Evolutionary conservation across 352 stramenopile genomes (phyloP).

Genomic region (Phytophthora chlamydospora): DNA sequence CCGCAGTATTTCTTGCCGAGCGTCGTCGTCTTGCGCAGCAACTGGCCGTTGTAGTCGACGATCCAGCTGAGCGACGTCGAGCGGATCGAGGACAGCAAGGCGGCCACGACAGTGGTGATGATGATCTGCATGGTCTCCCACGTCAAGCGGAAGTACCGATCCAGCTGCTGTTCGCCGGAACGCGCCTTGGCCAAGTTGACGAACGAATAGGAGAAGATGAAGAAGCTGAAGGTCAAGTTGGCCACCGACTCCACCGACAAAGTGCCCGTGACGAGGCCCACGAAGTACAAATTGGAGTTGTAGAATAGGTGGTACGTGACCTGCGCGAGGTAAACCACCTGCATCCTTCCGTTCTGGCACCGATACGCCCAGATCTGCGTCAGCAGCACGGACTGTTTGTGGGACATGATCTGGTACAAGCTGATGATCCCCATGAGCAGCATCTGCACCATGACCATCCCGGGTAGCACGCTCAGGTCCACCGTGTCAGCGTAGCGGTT

Average conservation of each 20-base stretch:
- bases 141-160: slow-evolving; percentile 39
- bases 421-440: slow-evolving; percentile 33
- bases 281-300: slow-evolving; percentile 28
- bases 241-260: slow-evolving; percentile 23
- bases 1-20: slow-evolving; percentile 32
- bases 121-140: slow-evolving; percentile 37
- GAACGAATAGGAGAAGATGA: slow-evolving; percentile 34
- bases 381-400: slow-evolving; percentile 27
- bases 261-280: slow-evolving; percentile 33
- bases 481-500: slow-evolving; percentile 21
- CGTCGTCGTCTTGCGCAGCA: slow-evolving; percentile 24
- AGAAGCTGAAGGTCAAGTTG: slow-evolving; percentile 31
- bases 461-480: slow-evolving; percentile 16
- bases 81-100: slow-evolving; percentile 12
- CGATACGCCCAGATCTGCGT: slow-evolving; percentile 29
- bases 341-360: slow-evolving; percentile 32
- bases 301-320: slow-evolving; percentile 24
- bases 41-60: slow-evolving; percentile 27
- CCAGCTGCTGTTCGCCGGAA: slow-evolving; percentile 35
- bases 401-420: slow-evolving; percentile 32
- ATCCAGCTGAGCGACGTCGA: slow-evolving; percentile 29
- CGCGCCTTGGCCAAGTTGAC: slow-evolving; percentile 32
- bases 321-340: slow-evolving; percentile 28
- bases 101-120: slow-evolving; percentile 16
- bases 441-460: slow-evolving; percentile 24